A percentile compares a stretch with the other conserved stretches of the same genome.
Evolutionary conservation across 2,329 filamentous ascomycete genomes (phyloP).

Genomic region (Thermothelomyces thermophilus): DNA sequence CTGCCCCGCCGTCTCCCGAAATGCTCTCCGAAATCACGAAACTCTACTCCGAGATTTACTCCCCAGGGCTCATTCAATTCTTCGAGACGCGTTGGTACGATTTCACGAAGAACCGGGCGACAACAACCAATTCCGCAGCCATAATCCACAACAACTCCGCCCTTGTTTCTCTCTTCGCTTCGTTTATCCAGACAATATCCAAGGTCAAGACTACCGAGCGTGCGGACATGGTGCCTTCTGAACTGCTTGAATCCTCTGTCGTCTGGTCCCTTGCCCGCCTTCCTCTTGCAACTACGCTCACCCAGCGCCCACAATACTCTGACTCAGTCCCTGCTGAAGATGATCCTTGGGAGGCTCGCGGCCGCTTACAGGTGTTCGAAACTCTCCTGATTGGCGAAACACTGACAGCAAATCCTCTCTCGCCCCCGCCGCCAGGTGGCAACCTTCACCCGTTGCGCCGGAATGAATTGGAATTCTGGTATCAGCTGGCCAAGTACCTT

Average conservation of each 20-base stretch:
- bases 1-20: slow-evolving; percentile 45
- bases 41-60: slow-evolving; percentile 68
- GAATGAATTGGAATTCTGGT: slow-evolving; percentile 76
- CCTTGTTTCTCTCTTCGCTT: slow-evolving; percentile 60
- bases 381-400: slow-evolving; percentile 67
- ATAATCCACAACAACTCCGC: slow-evolving; percentile 46
- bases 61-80: slow-evolving; percentile 39
- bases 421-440: slow-evolving; percentile 29
- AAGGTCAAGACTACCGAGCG: slow-evolving; percentile 44
- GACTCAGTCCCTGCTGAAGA: slow-evolving; percentile 45
- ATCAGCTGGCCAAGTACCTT: slow-evolving; percentile 65
- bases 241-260: slow-evolving; percentile 49
- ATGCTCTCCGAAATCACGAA: slow-evolving; percentile 60
- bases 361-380: slow-evolving; percentile 70
- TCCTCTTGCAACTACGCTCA: slow-evolving; percentile 27
- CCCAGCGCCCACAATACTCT: slow-evolving; percentile 29
- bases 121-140: slow-evolving; percentile 32
- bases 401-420: slow-evolving; percentile 51
- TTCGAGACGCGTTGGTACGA: slow-evolving; percentile 63
- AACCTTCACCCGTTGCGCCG: slow-evolving; percentile 46
- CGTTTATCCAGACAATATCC: slow-evolving; percentile 53
- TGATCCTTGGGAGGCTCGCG: slow-evolving; percentile 56
- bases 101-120: slow-evolving; percentile 36
- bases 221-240: slow-evolving; percentile 46
- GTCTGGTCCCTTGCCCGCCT: slow-evolving; percentile 55